A percentile compares a stretch with the other conserved stretches of the same genome.
Evolutionary conservation across 306 rosid species (phyloP).

Genomic region (Phaseolus lunatus): DNA sequence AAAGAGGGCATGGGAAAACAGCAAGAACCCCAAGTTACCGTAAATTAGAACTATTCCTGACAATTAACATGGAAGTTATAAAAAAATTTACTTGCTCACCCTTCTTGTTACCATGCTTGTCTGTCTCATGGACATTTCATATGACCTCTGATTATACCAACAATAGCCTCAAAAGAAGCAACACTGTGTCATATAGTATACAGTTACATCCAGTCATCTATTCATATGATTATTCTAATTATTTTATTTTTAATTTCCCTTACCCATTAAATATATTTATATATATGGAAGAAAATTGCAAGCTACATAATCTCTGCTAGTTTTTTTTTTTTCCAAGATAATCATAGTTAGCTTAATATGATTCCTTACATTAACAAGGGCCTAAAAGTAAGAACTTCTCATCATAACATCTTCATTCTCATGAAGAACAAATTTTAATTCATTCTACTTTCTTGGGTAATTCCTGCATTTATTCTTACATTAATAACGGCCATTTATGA

Average conservation of each 20-base stretch:
- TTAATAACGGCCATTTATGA: neutral
- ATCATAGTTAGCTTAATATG: slow-evolving; percentile 5
- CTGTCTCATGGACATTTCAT: slow-evolving; percentile 55
- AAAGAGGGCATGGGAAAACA: slow-evolving; percentile 51
- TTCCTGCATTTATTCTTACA: neutral
- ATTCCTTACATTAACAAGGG: neutral
- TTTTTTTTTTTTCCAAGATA: neutral
- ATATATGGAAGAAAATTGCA: neutral
- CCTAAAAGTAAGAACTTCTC: neutral
- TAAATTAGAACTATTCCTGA: slow-evolving; percentile 46
- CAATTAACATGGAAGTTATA: slow-evolving; percentile 52
- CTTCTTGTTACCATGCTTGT: slow-evolving; percentile 42
- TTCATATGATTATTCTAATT: neutral
- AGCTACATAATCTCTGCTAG: neutral
- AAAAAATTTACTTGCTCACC: slow-evolving; percentile 25
- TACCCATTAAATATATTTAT: neutral
- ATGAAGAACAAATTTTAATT: neutral
- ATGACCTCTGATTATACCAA: slow-evolving; percentile 44
- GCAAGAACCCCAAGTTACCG: slow-evolving; percentile 38
- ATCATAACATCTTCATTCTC: neutral
- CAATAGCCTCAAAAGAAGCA: slow-evolving; percentile 46
- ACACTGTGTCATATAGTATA: slow-evolving; percentile 23
- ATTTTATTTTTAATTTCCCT: neutral
- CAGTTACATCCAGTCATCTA: neutral
- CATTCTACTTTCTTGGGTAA: neutral